Conservation (phyloP, 768 basidiomycete genomes). For the Lactarius sp. region DNA sequence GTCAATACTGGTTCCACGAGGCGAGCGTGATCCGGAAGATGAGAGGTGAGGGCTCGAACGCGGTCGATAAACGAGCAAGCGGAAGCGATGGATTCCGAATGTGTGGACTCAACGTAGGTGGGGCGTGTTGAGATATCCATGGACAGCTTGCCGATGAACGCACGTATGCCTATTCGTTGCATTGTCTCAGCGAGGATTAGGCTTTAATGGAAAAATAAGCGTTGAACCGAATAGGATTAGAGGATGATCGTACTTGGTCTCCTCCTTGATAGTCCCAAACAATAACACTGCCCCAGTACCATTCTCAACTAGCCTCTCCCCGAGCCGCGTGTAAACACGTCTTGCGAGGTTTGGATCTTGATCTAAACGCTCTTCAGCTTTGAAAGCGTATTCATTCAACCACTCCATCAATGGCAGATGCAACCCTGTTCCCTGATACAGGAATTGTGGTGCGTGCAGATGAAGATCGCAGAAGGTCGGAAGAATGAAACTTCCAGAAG, state of each 20-base stretch:
- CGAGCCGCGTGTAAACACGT: constrained; percentile 64
- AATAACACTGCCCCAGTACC: constrained; percentile 76
- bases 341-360: constrained; percentile 52
- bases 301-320: constrained; percentile 56
- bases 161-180: constrained; percentile 66
- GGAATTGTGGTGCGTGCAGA: constrained; percentile 83
- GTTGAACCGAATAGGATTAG: not conserved
- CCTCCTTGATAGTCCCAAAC: constrained; percentile 79
- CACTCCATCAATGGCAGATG: constrained; percentile 83
- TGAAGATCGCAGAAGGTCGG: constrained; percentile 82
- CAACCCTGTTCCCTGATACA: constrained; percentile 83
- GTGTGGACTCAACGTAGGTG: constrained; percentile 63
- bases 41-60: constrained; percentile 40
- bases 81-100: constrained; percentile 44
- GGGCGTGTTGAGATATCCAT: constrained; percentile 78
- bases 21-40: constrained; percentile 41
- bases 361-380: constrained; percentile 76
- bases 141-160: constrained; percentile 84
- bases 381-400: constrained; percentile 78
- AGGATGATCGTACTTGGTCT: constrained; percentile 62
- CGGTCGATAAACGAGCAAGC: constrained; percentile 52
- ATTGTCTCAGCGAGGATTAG: constrained; percentile 74
- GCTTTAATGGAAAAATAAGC: constrained; percentile 36
- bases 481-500: constrained; percentile 58
- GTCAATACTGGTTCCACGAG: constrained; percentile 81